Conservation (phyloP, 2,329 filamentous ascomycete genomes). For the Xylariaceae sp. region DNA sequence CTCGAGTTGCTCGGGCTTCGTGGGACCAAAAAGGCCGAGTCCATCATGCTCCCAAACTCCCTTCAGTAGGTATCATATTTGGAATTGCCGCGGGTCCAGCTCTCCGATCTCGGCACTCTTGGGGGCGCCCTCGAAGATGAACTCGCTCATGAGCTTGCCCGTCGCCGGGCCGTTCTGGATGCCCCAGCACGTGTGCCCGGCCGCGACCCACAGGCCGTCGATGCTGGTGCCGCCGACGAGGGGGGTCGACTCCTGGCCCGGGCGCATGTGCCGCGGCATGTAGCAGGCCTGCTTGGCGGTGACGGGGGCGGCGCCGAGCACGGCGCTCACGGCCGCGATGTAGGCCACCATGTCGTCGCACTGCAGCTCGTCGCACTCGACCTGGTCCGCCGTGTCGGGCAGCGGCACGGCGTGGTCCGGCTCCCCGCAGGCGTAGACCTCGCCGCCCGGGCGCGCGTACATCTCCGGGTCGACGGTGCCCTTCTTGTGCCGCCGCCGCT, state of each 20-base stretch:
- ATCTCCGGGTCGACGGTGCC: conserved; percentile 79
- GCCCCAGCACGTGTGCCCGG: conserved; percentile 95
- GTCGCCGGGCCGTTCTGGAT: conserved; percentile 94
- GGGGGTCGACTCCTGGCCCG: conserved; percentile 57
- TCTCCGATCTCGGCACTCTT: conserved; percentile 59
- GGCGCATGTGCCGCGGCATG: conserved; percentile 65
- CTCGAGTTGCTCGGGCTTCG: too few relatives aligned
- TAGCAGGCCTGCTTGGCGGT: conserved; percentile 85
- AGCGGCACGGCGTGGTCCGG: conserved; percentile 70
- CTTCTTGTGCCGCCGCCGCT: conserved; percentile 40
- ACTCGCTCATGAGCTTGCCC: conserved; percentile 71
- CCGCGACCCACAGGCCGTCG: conserved; percentile 70
- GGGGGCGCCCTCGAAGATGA: conserved; percentile 64
- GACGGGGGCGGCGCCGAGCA: conserved; percentile 61
- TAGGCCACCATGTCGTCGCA: conserved; percentile 85
- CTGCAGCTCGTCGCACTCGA: conserved; percentile 64
- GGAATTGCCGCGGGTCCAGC: conserved; percentile 60
- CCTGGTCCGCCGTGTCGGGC: conserved; percentile 66
- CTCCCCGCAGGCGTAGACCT: conserved; percentile 90
- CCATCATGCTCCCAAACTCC: too few relatives aligned
- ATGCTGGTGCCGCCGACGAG: conserved; percentile 69
- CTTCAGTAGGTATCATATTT: conserved; percentile 38
- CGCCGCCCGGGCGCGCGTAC: conserved; percentile 80
- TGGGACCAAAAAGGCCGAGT: too few relatives aligned
- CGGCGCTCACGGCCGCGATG: conserved; percentile 56